These are phyloP conservation scores for Graphilbum fragrans DNA, from an alignment of 2,329 filamentous ascomycete genomes.

Conservation along the genomic window DNA sequence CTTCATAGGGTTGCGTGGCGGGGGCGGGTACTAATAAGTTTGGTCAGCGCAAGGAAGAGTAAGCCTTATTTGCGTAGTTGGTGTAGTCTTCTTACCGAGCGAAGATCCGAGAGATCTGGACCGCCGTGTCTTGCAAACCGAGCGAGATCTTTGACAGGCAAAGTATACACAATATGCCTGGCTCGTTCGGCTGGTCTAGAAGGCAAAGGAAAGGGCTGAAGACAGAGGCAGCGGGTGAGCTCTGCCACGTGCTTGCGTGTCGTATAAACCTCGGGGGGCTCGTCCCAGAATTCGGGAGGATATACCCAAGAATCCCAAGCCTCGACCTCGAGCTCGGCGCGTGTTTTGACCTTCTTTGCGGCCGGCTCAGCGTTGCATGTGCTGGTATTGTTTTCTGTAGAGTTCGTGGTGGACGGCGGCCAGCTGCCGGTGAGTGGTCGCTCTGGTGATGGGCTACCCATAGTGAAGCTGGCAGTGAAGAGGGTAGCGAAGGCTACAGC, in stretches of 20 bases:
- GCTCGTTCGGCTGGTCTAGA: neutral
- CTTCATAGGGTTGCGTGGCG: neutral
- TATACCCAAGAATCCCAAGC: conserved; percentile 5
- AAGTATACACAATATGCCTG: neutral
- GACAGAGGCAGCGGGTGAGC: conserved; percentile 5
- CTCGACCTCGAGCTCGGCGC: conserved; percentile 1
- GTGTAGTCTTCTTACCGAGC: conserved; percentile 10
- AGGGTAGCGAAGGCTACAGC: too few relatives aligned
- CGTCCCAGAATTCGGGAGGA: conserved; percentile 8
- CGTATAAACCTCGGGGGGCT: conserved; percentile 4
- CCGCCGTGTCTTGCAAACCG: conserved; percentile 15
- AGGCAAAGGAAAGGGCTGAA: neutral
- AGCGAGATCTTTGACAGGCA: conserved; percentile 6
- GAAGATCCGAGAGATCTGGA: conserved; percentile 13
- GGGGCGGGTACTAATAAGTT: too few relatives aligned
- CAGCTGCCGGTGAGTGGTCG: too few relatives aligned
- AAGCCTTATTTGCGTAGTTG: too few relatives aligned
- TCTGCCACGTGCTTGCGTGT: conserved; percentile 7
- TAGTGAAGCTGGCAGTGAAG: too few relatives aligned
- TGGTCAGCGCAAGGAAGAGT: neutral
- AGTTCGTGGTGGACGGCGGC: too few relatives aligned
- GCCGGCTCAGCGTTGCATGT: conserved; percentile 3
- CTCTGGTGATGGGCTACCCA: too few relatives aligned
- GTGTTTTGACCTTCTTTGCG: too few relatives aligned
- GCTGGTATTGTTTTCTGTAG: conserved; percentile 1